Evolutionary conservation across 2,329 filamentous ascomycete genomes (phyloP), one percentile per base, ranked within the genome.

Genomic region (Aureobasidium sp.): DNA sequence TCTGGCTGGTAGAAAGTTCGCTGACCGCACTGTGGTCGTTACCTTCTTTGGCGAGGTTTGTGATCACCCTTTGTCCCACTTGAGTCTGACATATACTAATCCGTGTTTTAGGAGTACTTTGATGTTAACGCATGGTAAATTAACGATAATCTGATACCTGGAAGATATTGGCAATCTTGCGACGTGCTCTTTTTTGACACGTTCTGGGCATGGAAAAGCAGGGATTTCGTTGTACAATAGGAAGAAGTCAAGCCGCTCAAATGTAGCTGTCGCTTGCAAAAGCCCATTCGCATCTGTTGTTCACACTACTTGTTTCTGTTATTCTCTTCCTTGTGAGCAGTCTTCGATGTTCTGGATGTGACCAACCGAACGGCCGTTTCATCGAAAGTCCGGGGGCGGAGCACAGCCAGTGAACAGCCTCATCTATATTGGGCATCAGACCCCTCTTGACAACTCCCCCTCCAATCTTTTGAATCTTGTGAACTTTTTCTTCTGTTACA

Each of bases 1-100:
- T n/a, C 80, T 99, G 68, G 94, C 95, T 34, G 94, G 94, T 51
- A 84, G 95, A 67, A 97, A 97, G 74, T 99, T 99, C 73, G 90
- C 92, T 0, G 91, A 97, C 77, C 85, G 95, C 69, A 99, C 94
- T 3, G 95, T 99, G 32, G 91, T 99, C 13, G 91, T 90, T 2
- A 97, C 94, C 4, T 97, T 94, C 77, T 99, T 97, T 75, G 89
- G 91, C 26, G 95, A 97, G 84, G 89, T 90, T 79, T 75, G 79
- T 65, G 46, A 32, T 63, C 47, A 61, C 46, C 39, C 26, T 13
- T 39, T 1, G 27, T 0, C 15, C 8, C n/a, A n/a, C 56, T 62
- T 46, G 23, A 6, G 29, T 36, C n/a, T 55, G 15, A 53, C 5
- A 29, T 37, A 34, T 52, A 51, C 55, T 58, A 39, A 58, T 29